Base-by-base conservation (phyloP, 148 eudicot species). In the Camellia sinensis region DNA sequence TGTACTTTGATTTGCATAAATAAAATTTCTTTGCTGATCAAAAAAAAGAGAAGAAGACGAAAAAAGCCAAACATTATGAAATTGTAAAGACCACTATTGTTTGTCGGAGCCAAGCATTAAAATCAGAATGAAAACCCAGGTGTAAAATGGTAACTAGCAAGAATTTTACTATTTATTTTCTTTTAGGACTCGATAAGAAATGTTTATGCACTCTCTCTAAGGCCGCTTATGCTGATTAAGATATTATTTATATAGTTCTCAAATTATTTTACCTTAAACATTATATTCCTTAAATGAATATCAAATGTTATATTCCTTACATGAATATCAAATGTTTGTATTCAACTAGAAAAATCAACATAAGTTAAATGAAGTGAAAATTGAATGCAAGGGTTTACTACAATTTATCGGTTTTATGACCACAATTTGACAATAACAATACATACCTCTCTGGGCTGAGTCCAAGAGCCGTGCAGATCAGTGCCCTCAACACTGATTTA, bases 401-500 rank as follows among this genome's bases (percentile, higher is more conserved):
- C 3, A 11, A 19, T 21, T 6, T 19, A 64, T 21, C 13, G 9
- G 41, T 22, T 29, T 5, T 13, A 48, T 57, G 4, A 21, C 43
- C 19, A 75, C 14, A 59, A 29, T 11, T 9, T 78, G 46, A 40
- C 12, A 62, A 29, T 67, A 41, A 18, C 40, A 65, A 21, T 11
- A 19, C 77, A 12, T 87, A 91, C 95, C 95, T 89, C 83, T 91
- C 90, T 1, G 95, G 92, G 22, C 86, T 86, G 43, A 91, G 84
- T 70, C 95, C 95, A 81, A 91, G 90, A 71, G 95, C 91, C 13
- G 89, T 91, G 85, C 95, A 91, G 80, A 89, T 87, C 52, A 91
- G 80, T 71, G 91, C 92, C 85, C 95, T 82, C 79, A 89, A 73
- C 67, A 88, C 88, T 48, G 92, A 91, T 82, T 91, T 91, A 83